Conservation (phyloP, 345 rosid species). For the Citrus trifoliata region DNA sequence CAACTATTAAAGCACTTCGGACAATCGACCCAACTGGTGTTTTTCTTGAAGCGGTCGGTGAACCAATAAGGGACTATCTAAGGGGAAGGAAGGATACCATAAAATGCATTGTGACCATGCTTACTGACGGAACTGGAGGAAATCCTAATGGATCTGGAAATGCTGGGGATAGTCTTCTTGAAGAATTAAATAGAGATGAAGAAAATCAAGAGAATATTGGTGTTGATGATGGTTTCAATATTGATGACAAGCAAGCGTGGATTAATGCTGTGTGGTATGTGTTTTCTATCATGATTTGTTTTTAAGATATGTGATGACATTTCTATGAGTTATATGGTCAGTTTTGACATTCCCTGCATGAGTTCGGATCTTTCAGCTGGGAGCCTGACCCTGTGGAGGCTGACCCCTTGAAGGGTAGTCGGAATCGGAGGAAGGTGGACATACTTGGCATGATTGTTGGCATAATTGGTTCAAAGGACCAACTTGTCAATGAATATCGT, state of each 20-base stretch:
- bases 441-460: conserved; percentile 92
- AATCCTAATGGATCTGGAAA: conserved; percentile 78
- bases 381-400: conserved; percentile 97
- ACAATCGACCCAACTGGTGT: conserved; percentile 93
- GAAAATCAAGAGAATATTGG: conserved; percentile 71
- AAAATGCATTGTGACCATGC: conserved; percentile 98
- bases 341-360: conserved; percentile 14
- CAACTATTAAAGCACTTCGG: conserved; percentile 92
- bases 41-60: conserved; percentile 94
- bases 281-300: neutral
- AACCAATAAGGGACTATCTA: conserved; percentile 91
- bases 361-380: conserved; percentile 60
- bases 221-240: conserved; percentile 70
- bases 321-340: conserved; percentile 8
- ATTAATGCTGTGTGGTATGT: conserved; percentile 60
- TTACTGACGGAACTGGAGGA: conserved; percentile 87
- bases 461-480: conserved; percentile 94
- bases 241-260: conserved; percentile 95
- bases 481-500: conserved; percentile 90
- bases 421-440: conserved; percentile 81
- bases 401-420: conserved; percentile 83
- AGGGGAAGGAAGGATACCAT: conserved; percentile 92
- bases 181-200: conserved; percentile 91
- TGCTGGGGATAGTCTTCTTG: conserved; percentile 95
- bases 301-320: neutral